These are phyloP conservation scores for Dactylonectria macrodidyma DNA, from an alignment of 2,329 filamentous ascomycete species.

Conservation along the genomic window DNA sequence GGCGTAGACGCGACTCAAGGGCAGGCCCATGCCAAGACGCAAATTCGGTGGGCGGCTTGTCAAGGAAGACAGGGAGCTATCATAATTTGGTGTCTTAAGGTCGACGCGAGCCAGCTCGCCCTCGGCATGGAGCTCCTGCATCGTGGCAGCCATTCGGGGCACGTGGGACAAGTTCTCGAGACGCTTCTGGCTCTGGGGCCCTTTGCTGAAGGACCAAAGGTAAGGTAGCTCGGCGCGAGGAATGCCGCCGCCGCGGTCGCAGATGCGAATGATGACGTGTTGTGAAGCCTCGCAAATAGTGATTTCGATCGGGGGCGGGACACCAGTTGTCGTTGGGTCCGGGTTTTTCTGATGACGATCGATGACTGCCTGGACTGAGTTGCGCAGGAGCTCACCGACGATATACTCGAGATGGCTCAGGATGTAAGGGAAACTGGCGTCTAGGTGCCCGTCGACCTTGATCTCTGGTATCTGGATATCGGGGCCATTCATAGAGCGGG, in stretches of 20 bases:
- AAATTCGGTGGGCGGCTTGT: conserved; percentile 89
- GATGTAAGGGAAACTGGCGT: conserved; percentile 96
- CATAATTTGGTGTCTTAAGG: conserved; percentile 58
- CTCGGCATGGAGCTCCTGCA: conserved; percentile 83
- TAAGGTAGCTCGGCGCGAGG: conserved; percentile 87
- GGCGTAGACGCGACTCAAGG: conserved; percentile 93
- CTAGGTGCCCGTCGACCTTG: conserved; percentile 85
- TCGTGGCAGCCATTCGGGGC: conserved; percentile 91
- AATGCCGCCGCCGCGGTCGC: conserved; percentile 94
- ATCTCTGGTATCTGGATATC: conserved; percentile 84
- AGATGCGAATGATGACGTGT: conserved; percentile 96
- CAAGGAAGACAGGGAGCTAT: conserved; percentile 82
- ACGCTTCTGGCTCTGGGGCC: conserved; percentile 81
- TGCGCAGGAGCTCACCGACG: conserved; percentile 92
- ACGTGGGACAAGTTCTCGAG: conserved; percentile 90
- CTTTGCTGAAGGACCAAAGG: conserved; percentile 97
- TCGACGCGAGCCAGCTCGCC: conserved; percentile 59
- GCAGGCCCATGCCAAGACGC: conserved; percentile 91
- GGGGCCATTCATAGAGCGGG: conserved; percentile 81
- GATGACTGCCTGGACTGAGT: conserved; percentile 93
- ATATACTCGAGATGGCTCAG: conserved; percentile 97
- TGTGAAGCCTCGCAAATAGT: conserved; percentile 94
- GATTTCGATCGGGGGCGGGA: conserved; percentile 89
- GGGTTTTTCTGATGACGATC: conserved; percentile 73
- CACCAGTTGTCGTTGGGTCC: conserved; percentile 43